A percentile compares a stretch with the other conserved stretches of the same genome.
These are phyloP conservation scores for Zygnema circumcarinatum DNA, from an alignment of 139 green algal species.

Conservation along the genomic window DNA sequence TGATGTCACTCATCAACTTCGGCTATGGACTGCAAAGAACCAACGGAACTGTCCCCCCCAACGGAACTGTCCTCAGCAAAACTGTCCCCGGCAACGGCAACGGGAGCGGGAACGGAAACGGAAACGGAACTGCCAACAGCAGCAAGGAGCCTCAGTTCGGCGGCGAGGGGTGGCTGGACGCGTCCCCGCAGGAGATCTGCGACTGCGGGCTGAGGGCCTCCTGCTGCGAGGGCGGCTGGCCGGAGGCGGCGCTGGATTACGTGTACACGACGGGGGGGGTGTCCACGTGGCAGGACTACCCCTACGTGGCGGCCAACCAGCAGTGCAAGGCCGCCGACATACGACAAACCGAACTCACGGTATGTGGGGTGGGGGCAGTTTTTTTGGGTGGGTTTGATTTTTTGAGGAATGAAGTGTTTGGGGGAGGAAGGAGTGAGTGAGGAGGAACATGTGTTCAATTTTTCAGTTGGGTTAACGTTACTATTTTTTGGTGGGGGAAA, in stretches of 20 bases:
- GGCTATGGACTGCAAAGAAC: slow-evolving; percentile 29
- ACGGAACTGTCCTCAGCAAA: not conserved
- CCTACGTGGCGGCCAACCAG: slow-evolving; percentile 74
- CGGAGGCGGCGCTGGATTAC: slow-evolving; percentile 93
- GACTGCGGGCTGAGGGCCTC: slow-evolving; percentile 12
- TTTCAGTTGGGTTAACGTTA: not conserved
- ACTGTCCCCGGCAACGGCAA: too few species aligned
- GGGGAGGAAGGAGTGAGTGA: not conserved
- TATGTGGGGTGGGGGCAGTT: not conserved
- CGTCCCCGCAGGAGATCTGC: slow-evolving; percentile 49
- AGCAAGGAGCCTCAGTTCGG: not conserved
- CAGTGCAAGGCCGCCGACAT: not conserved
- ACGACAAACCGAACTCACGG: not conserved
- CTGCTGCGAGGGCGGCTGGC: slow-evolving; percentile 89
- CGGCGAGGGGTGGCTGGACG: not conserved
- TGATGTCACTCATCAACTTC: slow-evolving; percentile 86
- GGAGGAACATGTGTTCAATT: too few species aligned
- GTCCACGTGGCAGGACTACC: slow-evolving; percentile 88
- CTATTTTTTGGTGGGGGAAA: slow-evolving; percentile 8
- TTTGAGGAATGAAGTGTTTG: not conserved
- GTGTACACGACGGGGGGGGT: slow-evolving; percentile 88
- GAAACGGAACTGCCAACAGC: too few species aligned
- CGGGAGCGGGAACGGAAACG: too few species aligned
- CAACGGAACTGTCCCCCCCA: not conserved
- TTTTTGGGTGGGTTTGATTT: not conserved